A percentile compares a stretch with the other conserved stretches of the same genome.
phyloP scores from a whole-genome alignment of 2,329 filamentous ascomycete genomes.

The Pseudogymnoascus sp. region DNA sequence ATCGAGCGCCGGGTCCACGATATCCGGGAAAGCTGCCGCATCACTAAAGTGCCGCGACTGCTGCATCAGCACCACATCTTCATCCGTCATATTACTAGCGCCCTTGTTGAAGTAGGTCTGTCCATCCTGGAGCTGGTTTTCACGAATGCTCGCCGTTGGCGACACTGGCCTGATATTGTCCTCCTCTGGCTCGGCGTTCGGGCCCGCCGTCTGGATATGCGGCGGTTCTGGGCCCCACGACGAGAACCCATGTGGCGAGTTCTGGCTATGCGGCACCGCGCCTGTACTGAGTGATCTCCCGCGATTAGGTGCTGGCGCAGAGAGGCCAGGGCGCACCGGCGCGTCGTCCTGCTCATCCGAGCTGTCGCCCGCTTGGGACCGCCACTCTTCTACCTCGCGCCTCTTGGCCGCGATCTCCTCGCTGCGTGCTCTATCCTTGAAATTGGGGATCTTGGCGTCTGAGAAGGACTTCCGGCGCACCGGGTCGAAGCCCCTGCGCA shows the following conservation, averaged over 20 bases:
- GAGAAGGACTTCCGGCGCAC: conserved; percentile 19
- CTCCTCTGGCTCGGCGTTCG: conserved; percentile 11
- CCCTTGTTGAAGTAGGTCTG: conserved; percentile 25
- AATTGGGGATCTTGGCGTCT: conserved; percentile 19
- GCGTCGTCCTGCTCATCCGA: conserved; percentile 18
- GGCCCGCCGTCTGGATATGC: not conserved
- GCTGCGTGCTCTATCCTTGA: conserved; percentile 27
- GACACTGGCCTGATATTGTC: conserved; percentile 20
- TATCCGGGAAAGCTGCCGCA: conserved; percentile 27
- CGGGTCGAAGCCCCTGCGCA: conserved; percentile 24
- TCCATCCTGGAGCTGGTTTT: conserved; percentile 24
- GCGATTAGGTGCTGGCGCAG: conserved; percentile 13
- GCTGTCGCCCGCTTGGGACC: conserved; percentile 19
- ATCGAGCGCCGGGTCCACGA: conserved; percentile 32
- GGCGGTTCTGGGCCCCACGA: not conserved
- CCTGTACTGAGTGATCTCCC: conserved; percentile 32
- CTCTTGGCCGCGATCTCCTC: conserved; percentile 25
- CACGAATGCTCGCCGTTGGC: conserved; percentile 24
- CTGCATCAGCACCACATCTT: conserved; percentile 22
- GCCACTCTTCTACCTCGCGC: conserved; percentile 28
- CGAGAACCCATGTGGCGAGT: not conserved
- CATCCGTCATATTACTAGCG: conserved; percentile 16
- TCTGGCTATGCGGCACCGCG: not conserved
- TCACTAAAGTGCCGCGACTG: conserved; percentile 29
- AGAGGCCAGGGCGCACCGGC: conserved; percentile 11